Conservation (phyloP, 805 yeast species). For the Candida montana region DNA sequence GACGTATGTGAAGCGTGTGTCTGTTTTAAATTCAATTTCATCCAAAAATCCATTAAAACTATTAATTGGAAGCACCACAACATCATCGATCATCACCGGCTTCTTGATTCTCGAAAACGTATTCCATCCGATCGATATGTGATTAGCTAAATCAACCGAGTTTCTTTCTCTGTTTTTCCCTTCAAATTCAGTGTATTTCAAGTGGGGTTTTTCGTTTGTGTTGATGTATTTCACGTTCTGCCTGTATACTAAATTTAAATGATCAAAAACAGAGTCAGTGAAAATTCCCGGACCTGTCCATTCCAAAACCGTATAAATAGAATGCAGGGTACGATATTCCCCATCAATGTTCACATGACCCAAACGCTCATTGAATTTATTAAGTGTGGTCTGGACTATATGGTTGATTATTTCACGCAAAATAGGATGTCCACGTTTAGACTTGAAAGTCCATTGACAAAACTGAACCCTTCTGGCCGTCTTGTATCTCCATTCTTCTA, state of each 20-base stretch:
- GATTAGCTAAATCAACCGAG: neutral
- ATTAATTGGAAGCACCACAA: constrained; percentile 16
- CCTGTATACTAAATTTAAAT: constrained; percentile 34
- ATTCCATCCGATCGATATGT: constrained; percentile 16
- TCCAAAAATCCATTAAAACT: constrained; percentile 18
- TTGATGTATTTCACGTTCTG: constrained; percentile 2
- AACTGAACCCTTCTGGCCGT: constrained; percentile 52
- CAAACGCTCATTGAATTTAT: constrained; percentile 29
- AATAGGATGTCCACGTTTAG: constrained; percentile 60
- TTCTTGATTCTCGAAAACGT: constrained; percentile 14
- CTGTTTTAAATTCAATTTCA: constrained; percentile 9
- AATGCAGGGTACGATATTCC: constrained; percentile 40
- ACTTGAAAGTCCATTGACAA: constrained; percentile 57
- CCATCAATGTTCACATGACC: constrained; percentile 25
- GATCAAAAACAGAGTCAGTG: constrained; percentile 43
- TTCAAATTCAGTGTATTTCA: constrained; percentile 10
- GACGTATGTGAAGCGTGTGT: constrained; percentile 11
- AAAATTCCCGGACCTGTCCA: constrained; percentile 55
- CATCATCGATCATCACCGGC: constrained; percentile 19
- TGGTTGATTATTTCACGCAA: constrained; percentile 50
- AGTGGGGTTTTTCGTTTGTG: constrained; percentile 32
- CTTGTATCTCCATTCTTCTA: constrained; percentile 49
- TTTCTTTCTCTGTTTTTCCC: constrained; percentile 13
- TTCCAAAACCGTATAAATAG: constrained; percentile 50
- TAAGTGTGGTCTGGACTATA: constrained; percentile 47